A percentile compares a stretch with the other conserved stretches of the same genome.
Conservation (phyloP, 768 basidiomycete genomes). For the Hygrocybe coccinea region DNA sequence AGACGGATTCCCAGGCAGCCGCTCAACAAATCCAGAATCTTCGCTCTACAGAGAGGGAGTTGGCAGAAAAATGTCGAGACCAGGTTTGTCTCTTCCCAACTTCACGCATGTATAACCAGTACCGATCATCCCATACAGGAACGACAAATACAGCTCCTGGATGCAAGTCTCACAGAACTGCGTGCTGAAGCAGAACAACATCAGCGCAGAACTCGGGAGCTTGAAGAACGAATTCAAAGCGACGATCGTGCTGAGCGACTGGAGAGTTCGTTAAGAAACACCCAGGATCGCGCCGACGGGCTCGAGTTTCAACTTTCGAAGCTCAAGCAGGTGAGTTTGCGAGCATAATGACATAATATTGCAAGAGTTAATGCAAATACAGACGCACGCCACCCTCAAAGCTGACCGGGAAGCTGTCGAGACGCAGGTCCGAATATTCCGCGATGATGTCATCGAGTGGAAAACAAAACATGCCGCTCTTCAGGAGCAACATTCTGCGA, state of each 20-base stretch:
- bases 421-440: slow-evolving; percentile 38
- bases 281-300: slow-evolving; percentile 77
- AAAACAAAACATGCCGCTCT: slow-evolving; percentile 45
- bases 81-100: slow-evolving; percentile 34
- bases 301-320: slow-evolving; percentile 79
- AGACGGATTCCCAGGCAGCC: slow-evolving; percentile 35
- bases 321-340: slow-evolving; percentile 58
- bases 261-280: slow-evolving; percentile 68
- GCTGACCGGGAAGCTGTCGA: slow-evolving; percentile 57
- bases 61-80: slow-evolving; percentile 50
- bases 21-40: slow-evolving; percentile 39
- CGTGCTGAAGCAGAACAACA: slow-evolving; percentile 50
- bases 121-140: slow-evolving; percentile 44
- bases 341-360: background rate
- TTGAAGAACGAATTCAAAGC: slow-evolving; percentile 78
- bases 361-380: slow-evolving; percentile 3
- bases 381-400: slow-evolving; percentile 59
- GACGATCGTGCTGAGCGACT: slow-evolving; percentile 77
- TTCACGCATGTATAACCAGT: background rate
- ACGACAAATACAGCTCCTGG: slow-evolving; percentile 66
- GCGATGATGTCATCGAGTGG: slow-evolving; percentile 46
- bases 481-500: slow-evolving; percentile 33
- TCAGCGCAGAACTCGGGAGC: slow-evolving; percentile 57
- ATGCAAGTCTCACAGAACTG: slow-evolving; percentile 47
- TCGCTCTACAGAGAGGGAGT: slow-evolving; percentile 49